These are phyloP conservation scores for Antrodiella citrinella DNA, from an alignment of 768 basidiomycete species.

Conservation along the genomic window DNA sequence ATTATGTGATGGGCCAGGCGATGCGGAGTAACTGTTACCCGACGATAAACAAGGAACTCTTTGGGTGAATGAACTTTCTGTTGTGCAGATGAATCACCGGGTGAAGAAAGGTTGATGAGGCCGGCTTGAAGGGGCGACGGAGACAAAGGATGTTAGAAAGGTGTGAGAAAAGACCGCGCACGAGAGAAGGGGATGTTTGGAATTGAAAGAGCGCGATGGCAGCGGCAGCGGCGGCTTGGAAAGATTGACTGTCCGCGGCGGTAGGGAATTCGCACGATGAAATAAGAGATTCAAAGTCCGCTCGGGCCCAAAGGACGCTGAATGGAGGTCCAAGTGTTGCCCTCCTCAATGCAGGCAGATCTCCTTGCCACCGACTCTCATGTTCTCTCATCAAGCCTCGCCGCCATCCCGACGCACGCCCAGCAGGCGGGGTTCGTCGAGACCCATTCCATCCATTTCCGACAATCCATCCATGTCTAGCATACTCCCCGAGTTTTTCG, in stretches of 20 bases:
- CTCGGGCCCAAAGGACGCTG: slow-evolving; percentile 11
- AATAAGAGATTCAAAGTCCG: slow-evolving; percentile 2
- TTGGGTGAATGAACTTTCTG: too few relatives aligned
- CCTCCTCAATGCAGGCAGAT: slow-evolving; percentile 9
- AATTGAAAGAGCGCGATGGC: slow-evolving; percentile 7
- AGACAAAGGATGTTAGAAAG: too few relatives aligned
- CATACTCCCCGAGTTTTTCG: slow-evolving; percentile 40
- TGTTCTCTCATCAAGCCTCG: slow-evolving; percentile 25
- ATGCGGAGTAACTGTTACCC: too few relatives aligned
- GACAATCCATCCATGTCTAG: slow-evolving; percentile 26
- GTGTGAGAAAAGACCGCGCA: not conserved
- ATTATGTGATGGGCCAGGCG: too few relatives aligned
- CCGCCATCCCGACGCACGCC: slow-evolving; percentile 44
- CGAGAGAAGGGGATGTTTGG: not conserved
- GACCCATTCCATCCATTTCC: slow-evolving; percentile 46
- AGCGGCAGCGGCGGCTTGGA: slow-evolving; percentile 2
- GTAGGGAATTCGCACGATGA: slow-evolving; percentile 13
- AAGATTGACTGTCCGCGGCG: slow-evolving; percentile 8
- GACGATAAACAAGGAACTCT: too few relatives aligned
- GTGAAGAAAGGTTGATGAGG: too few relatives aligned
- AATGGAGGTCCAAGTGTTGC: slow-evolving; percentile 29
- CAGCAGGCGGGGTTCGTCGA: slow-evolving; percentile 35
- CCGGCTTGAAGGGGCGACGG: too few relatives aligned
- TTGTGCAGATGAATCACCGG: too few relatives aligned
- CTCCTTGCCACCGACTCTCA: slow-evolving; percentile 8